These are phyloP conservation scores for Vaccinium darrowii DNA, from an alignment of 148 eudicot species.

Conservation along the genomic window DNA sequence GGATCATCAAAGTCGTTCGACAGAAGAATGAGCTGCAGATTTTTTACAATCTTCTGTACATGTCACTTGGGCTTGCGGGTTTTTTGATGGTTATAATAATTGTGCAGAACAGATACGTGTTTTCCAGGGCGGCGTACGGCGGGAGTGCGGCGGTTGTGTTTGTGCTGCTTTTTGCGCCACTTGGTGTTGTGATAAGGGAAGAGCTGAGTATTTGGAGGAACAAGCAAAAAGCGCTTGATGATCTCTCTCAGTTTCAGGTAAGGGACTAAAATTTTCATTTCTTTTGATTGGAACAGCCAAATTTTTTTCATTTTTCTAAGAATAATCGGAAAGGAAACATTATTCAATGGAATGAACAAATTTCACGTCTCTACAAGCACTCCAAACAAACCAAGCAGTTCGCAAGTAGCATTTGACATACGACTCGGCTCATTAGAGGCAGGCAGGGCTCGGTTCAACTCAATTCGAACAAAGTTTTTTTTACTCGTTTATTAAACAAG, in stretches of 20 bases:
- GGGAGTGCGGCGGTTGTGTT: slow-evolving; percentile 24
- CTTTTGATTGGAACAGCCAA: no score
- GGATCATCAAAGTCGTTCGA: slow-evolving; percentile 28
- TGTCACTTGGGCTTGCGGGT: slow-evolving; percentile 39
- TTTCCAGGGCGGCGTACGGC: slow-evolving; percentile 1
- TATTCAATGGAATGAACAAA: no score
- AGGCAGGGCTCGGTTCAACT: no score
- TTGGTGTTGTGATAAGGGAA: slow-evolving; percentile 28
- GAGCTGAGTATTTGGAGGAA: slow-evolving; percentile 19
- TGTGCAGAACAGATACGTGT: slow-evolving; percentile 6
- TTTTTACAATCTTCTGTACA: slow-evolving; percentile 33
- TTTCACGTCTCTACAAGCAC: no score
- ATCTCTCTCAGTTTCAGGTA: not conserved
- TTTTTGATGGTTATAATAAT: slow-evolving; percentile 36
- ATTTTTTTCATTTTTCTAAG: no score
- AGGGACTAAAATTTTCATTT: no score
- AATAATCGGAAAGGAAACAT: no score
- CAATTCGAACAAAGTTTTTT: no score
- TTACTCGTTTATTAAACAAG: no score
- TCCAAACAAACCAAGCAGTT: no score
- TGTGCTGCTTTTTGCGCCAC: slow-evolving; percentile 27
- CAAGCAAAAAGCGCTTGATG: slow-evolving; percentile 14
- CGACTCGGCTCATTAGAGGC: no score
- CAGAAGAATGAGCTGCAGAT: slow-evolving; percentile 30
- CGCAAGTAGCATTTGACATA: no score